phyloP scores from a whole-genome alignment of 495 filamentous ascomycete genomes.

The Tetracladium marchalianum region DNA sequence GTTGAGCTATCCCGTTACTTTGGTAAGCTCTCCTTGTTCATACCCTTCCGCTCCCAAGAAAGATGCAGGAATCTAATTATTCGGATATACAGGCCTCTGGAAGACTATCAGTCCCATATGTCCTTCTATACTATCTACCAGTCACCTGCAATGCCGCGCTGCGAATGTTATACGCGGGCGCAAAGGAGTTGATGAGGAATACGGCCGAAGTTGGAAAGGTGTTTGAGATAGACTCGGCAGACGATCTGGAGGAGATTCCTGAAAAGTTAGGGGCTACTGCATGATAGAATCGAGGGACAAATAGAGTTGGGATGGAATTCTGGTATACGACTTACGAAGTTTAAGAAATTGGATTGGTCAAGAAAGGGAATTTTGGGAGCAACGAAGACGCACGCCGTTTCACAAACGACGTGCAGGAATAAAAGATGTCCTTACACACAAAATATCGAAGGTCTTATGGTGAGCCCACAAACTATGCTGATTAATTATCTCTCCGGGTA shows the following conservation, averaged over 20 bases:
- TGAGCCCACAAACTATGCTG: no score
- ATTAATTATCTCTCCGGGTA: no score
- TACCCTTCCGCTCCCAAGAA: not conserved
- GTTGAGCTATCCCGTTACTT: conserved; percentile 77
- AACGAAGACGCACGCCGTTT: no score
- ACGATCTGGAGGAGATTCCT: conserved; percentile 69
- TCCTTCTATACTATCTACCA: conserved; percentile 87
- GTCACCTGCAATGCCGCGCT: conserved; percentile 73
- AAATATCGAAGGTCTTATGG: no score
- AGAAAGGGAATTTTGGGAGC: no score
- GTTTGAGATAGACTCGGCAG: conserved; percentile 65
- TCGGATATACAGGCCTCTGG: conserved; percentile 13
- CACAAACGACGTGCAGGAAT: no score
- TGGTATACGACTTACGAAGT: no score
- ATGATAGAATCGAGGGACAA: no score
- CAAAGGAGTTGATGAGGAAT: conserved; percentile 89
- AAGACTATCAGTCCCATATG: conserved; percentile 61
- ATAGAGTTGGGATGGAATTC: no score
- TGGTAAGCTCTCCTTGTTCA: conserved; percentile 40
- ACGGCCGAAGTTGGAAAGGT: conserved; percentile 76
- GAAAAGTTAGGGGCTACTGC: conserved; percentile 42
- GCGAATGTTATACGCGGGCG: conserved; percentile 90
- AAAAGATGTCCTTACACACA: no score
- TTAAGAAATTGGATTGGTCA: no score
- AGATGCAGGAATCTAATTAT: not conserved